Base-by-base conservation (phyloP, 441 rosid species). In the Populus hybrid region DNA sequence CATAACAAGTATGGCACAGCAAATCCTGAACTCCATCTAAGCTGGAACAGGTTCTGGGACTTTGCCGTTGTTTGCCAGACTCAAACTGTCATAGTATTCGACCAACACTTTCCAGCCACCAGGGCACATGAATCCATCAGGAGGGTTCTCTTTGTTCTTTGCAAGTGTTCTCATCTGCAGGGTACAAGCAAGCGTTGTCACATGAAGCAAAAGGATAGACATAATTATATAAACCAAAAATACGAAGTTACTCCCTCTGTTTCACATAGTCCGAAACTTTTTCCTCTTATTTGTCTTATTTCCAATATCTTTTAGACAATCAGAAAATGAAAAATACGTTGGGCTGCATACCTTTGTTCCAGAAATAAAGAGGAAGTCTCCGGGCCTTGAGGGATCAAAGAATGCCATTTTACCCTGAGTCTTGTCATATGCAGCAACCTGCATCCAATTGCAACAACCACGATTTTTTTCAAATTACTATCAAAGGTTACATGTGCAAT, bases 391-490 rank as follows among this genome's bases (percentile, higher is more conserved):
- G 0, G 99, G 97, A 83, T 95, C 97, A 61, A 93, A 93, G 90
- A 95, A 93, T 20, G 97, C 99, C 99, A 95, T 95, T 86, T 89
- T 95, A 56, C 97, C 95, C 80, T 89, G 95, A 2, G 95, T 92
- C 83, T 90, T 93, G 71, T 95, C 98, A 80, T 95, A 93, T 20
- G 97, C 98, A 76, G 98, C 99, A 81, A 93, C 98, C 98, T 95
- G 85, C 75, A 83, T 16, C 28, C 2, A 11, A 5, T 77, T 33
- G 29, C 53, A 77, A 7, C 77, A 8, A 68, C 18, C 45, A 31
- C 16, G 16, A 36, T 2, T n/a, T 26, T 72, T 79, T 64, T 29
- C 38, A 18, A 3, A 36, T 14, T 7, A 76, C 31, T 29, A 29
- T 29, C 31, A 29, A 69, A 69, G 29, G 14, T 38, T 63, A 65